These are phyloP conservation scores for Ceratobasidium sp. DNA, from an alignment of 1,284 basidiomycete genomes.

Conservation along the genomic window DNA sequence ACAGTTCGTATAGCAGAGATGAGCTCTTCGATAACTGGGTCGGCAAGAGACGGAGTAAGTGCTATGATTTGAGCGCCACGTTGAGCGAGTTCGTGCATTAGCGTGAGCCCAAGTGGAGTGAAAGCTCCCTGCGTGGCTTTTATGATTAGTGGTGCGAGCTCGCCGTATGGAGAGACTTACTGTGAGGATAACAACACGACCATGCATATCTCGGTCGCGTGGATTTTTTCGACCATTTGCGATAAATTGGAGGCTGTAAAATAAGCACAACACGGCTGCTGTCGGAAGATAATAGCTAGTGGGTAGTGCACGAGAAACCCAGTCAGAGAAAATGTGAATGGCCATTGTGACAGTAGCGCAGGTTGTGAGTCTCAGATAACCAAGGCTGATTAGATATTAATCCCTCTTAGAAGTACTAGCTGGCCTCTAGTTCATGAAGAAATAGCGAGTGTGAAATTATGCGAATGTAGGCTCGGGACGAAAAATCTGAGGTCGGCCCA, in stretches of 20 bases:
- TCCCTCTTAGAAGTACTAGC: background rate
- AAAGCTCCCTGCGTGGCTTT: conserved; percentile 72
- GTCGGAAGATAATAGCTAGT: conserved; percentile 29
- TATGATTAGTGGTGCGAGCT: conserved; percentile 16
- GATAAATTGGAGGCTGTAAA: conserved; percentile 35
- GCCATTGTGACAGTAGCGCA: conserved; percentile 19
- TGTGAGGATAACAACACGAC: conserved; percentile 76
- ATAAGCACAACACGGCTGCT: conserved; percentile 7
- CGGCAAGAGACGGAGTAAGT: conserved; percentile 63
- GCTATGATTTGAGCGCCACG: conserved; percentile 83
- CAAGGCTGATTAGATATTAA: background rate
- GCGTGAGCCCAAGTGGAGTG: conserved; percentile 75
- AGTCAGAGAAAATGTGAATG: conserved; percentile 31
- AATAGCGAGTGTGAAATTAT: conserved; percentile 3
- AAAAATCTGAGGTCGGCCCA: background rate
- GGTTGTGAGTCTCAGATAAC: background rate
- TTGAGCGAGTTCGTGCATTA: conserved; percentile 73
- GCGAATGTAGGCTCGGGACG: background rate
- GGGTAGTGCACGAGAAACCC: conserved; percentile 19
- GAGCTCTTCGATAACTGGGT: conserved; percentile 72
- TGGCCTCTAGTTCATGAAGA: background rate
- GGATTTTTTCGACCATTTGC: conserved; percentile 76
- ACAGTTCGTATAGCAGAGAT: conserved; percentile 73
- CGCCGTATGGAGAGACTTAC: conserved; percentile 59
- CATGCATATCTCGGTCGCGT: conserved; percentile 80